These are phyloP conservation scores for Xylaria sp. DNA, from an alignment of 2,329 filamentous ascomycete genomes.

Conservation along the genomic window DNA sequence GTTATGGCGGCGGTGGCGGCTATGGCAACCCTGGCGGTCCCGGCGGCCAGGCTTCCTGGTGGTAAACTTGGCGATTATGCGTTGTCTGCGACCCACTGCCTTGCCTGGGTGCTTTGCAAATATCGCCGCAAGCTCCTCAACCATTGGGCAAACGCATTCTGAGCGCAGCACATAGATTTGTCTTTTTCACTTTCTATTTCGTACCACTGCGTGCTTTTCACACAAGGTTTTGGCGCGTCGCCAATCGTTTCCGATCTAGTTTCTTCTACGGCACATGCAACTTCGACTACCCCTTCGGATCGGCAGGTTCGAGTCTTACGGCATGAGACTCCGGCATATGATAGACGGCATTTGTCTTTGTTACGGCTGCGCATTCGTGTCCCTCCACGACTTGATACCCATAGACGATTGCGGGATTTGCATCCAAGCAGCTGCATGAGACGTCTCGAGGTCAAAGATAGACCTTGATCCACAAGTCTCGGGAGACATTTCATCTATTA, in stretches of 20 bases:
- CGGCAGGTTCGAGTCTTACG: constrained; percentile 43
- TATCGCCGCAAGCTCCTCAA: not conserved
- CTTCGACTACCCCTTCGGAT: constrained; percentile 41
- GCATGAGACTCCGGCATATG: constrained; percentile 43
- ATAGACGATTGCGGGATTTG: constrained; percentile 42
- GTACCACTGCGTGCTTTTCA: constrained; percentile 35
- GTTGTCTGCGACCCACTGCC: not conserved
- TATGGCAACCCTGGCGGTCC: constrained; percentile 54
- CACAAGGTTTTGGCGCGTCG: constrained; percentile 26
- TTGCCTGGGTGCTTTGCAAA: not conserved
- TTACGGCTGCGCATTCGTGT: constrained; percentile 41
- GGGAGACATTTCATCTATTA: constrained; percentile 40
- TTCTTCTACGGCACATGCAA: constrained; percentile 42
- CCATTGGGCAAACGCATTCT: constrained; percentile 29
- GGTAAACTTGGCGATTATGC: constrained; percentile 49
- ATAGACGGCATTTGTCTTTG: constrained; percentile 47
- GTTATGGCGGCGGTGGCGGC: too few relatives aligned
- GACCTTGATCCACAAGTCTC: constrained; percentile 38
- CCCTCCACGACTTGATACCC: constrained; percentile 45
- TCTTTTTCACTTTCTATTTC: constrained; percentile 26
- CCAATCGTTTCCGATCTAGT: constrained; percentile 34
- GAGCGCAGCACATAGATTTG: constrained; percentile 34
- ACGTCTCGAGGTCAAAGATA: constrained; percentile 40
- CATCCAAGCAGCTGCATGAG: constrained; percentile 44
- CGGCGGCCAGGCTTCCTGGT: constrained; percentile 72